Conservation (phyloP, 495 filamentous ascomycete genomes). For the Hypoxylon trugodes region DNA sequence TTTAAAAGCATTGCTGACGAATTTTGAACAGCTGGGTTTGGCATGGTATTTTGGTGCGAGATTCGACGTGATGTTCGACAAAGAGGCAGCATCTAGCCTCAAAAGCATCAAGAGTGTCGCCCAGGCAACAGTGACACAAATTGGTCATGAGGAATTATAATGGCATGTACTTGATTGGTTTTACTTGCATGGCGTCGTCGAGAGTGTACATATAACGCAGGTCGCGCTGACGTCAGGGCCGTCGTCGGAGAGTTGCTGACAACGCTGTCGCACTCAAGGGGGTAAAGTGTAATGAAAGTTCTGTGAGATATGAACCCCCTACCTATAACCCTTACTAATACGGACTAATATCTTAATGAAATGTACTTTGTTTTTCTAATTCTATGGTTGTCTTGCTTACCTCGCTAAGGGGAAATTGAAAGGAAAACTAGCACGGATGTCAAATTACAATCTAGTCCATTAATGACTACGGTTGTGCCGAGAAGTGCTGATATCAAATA, state of each 20-base stretch:
- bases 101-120: conserved; percentile 27
- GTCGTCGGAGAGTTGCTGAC: background rate
- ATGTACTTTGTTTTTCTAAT: background rate
- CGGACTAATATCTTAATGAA: conserved; percentile 28
- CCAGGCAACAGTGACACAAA: conserved; percentile 22
- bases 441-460: conserved; percentile 93
- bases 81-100: conserved; percentile 41
- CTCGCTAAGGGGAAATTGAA: too few relatives aligned
- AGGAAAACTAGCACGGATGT: conserved; percentile 84
- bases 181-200: conserved; percentile 3
- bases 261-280: background rate
- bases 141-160: conserved; percentile 56
- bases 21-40: conserved; percentile 61
- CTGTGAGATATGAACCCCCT: conserved; percentile 9
- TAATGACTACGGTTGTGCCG: conserved; percentile 94
- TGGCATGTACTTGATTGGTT: conserved; percentile 8
- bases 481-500: conserved; percentile 70
- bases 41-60: conserved; percentile 73
- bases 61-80: conserved; percentile 59
- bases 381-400: background rate
- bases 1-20: conserved; percentile 12
- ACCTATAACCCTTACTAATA: conserved; percentile 31
- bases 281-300: conserved; percentile 11
- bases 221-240: background rate
- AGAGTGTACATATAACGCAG: conserved; percentile 11